Evolutionary conservation across 78 protist species (phyloP).

Genomic region (Speleostelium caveatum): DNA sequence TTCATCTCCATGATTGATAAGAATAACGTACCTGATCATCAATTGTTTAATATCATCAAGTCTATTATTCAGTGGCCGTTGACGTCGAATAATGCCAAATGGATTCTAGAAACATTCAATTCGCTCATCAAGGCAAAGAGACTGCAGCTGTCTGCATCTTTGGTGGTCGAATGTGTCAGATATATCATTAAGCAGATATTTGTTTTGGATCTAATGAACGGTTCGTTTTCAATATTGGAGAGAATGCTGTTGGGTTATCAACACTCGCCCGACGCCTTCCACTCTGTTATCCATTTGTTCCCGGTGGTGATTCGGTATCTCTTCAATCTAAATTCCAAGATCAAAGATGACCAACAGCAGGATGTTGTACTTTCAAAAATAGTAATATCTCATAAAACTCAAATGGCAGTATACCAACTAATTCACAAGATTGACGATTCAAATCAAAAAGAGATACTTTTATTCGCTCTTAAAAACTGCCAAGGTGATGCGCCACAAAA

Average conservation of each 20-base stretch:
- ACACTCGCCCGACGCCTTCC: slow-evolving; percentile 55
- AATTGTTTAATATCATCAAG: not conserved
- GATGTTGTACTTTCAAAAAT: not conserved
- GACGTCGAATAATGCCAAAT: slow-evolving; percentile 2
- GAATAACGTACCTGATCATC: not conserved
- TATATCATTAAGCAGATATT: slow-evolving; percentile 17
- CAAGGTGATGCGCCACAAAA: not conserved
- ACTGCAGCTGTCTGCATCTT: not conserved
- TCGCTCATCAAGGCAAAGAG: slow-evolving; percentile 11
- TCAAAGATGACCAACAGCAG: not conserved
- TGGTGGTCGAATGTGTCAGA: slow-evolving; percentile 1
- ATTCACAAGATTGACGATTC: not conserved
- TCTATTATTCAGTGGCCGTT: slow-evolving; percentile 2
- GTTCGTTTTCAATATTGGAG: not conserved
- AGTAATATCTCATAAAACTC: not conserved
- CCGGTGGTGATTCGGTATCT: slow-evolving; percentile 20
- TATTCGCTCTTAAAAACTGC: not conserved
- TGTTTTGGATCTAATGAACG: not conserved
- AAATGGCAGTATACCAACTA: not conserved
- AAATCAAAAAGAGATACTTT: slow-evolving; percentile 25
- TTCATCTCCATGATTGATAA: slow-evolving; percentile 6
- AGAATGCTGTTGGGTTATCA: slow-evolving; percentile 57
- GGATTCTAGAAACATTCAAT: slow-evolving; percentile 45
- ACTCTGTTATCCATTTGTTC: slow-evolving; percentile 10
- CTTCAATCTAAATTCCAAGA: not conserved